Evolutionary conservation across 352 stramenopile genomes (phyloP), one percentile per base, ranked within the genome.

Genomic region (Plasmopara viticola): DNA sequence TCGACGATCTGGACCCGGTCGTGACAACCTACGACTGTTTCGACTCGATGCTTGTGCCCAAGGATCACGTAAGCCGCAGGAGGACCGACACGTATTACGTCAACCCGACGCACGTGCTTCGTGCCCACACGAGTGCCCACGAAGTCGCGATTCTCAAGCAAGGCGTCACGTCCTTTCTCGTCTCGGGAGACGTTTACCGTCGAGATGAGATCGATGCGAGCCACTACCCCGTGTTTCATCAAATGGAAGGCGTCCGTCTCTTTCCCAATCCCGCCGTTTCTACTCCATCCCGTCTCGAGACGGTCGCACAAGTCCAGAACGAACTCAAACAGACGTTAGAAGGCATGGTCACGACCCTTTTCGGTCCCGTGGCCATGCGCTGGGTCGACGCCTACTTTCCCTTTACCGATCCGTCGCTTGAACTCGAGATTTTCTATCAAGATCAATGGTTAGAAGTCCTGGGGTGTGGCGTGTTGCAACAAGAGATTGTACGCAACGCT

Each of bases 201-300:
- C 82, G 97, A 12, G 97, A 99, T 72, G 96, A 99, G 72, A 98
- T 99, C 64, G 97, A 99, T 63, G 72, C 84, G 10, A 98, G 82
- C 41, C 97, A 99, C 75, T 99, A 99, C 83, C 97, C 97, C 0
- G 93, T 98, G 9, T 99, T 99, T 78, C 97, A 99, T 70, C 92
- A 98, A 61, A 98, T 99, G 91, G 97, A 99, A 64, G 97, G 95
- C 44, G 95, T 98, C 2, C 90, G 95, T 33, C 85, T 99, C 37
- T 98, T 98, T 66, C 71, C 73, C 13, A 80, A 96, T 64, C 62
- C 90, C 18, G 68, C 84, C 15, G 52, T 55, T 0, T 43, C 66
- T 10, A 85, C 70, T 15, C 64, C 73, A 25, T 25, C 20, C 12
- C 81, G 76, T 13, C 78, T 90, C 6, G 76, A 95, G 39, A 87